Percentiles rank a stretch among this genome's conserved stretches.
These are phyloP conservation scores for Flaveria robusta DNA, from an alignment of 129 eudicot species.

Conservation along the genomic window DNA sequence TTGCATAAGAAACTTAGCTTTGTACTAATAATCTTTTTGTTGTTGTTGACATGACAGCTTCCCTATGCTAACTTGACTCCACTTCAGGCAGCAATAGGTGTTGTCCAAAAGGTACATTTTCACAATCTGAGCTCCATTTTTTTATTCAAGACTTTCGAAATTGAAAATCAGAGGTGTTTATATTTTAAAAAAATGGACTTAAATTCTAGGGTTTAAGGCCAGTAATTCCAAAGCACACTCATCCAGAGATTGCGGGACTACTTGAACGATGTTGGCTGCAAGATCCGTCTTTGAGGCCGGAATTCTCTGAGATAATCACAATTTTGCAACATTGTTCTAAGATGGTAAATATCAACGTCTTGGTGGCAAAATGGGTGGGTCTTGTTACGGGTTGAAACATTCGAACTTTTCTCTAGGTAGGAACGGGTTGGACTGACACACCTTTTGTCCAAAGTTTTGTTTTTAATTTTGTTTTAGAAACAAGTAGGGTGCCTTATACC, in stretches of 20 bases:
- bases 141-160: not conserved
- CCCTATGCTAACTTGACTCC: slow-evolving; percentile 63
- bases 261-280: slow-evolving; percentile 62
- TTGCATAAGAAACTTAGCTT: slow-evolving; percentile 3
- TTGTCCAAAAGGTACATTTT: slow-evolving; percentile 54
- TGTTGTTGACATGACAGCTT: slow-evolving; percentile 43
- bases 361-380: not conserved
- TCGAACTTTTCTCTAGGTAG: not conserved
- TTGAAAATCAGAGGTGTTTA: not conserved
- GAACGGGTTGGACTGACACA: not conserved
- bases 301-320: slow-evolving; percentile 56
- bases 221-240: slow-evolving; percentile 44
- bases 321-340: slow-evolving; percentile 46
- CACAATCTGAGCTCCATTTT: not conserved
- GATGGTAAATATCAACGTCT: slow-evolving; percentile 40
- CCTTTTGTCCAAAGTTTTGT: not conserved
- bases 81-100: slow-evolving; percentile 65
- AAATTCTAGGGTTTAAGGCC: slow-evolving; percentile 58
- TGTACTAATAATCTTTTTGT: slow-evolving; percentile 6
- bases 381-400: not conserved
- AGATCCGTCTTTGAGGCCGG: slow-evolving; percentile 56
- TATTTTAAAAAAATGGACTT: not conserved
- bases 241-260: slow-evolving; percentile 46
- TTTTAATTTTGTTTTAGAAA: not conserved
- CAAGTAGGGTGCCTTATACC: not conserved